Percentiles rank a stretch among this genome's conserved stretches.
Evolutionary conservation across 805 yeast genomes (phyloP).

Genomic region (Metschnikowia henanensis): DNA sequence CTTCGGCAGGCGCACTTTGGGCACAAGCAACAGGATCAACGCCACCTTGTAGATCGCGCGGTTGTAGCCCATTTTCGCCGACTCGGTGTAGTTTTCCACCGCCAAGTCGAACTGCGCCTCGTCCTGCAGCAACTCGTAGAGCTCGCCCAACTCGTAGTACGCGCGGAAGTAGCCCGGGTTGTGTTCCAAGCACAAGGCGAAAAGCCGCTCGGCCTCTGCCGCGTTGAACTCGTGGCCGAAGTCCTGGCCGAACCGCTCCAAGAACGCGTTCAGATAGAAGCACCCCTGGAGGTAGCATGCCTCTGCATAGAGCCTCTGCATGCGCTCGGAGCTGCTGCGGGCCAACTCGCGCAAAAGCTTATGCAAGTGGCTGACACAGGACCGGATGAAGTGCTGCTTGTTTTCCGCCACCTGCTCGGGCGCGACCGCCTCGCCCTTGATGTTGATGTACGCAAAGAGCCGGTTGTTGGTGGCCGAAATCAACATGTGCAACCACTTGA

Average conservation of each 20-base stretch:
- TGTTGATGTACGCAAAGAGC: conserved; percentile 41
- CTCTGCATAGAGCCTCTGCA: conserved; percentile 25
- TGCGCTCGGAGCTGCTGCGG: conserved; percentile 15
- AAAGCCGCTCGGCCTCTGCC: conserved; percentile 29
- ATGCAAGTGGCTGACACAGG: conserved; percentile 36
- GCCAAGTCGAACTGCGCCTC: conserved; percentile 33
- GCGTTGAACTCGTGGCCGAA: conserved; percentile 33
- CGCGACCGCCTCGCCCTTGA: conserved; percentile 38
- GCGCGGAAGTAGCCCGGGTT: conserved; percentile 35
- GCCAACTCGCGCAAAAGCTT: conserved; percentile 35
- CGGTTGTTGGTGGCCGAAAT: conserved; percentile 38
- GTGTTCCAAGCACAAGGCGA: conserved; percentile 31
- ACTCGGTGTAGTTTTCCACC: conserved; percentile 32
- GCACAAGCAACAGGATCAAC: conserved; percentile 34
- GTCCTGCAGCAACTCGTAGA: conserved; percentile 34
- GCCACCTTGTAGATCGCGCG: conserved; percentile 45
- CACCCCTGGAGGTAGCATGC: conserved; percentile 39
- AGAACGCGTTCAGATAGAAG: conserved; percentile 37
- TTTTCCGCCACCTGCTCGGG: conserved; percentile 31
- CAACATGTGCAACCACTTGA: conserved; percentile 45
- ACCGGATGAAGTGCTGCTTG: conserved; percentile 38
- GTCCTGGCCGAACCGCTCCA: conserved; percentile 32
- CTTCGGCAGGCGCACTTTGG: conserved; percentile 33
- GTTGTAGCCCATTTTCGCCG: conserved; percentile 45
- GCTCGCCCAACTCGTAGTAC: conserved; percentile 39